Evolutionary conservation across 2,329 filamentous ascomycete genomes (phyloP), one percentile per base, ranked within the genome.

Genomic region (Colletotrichum costaricense): DNA sequence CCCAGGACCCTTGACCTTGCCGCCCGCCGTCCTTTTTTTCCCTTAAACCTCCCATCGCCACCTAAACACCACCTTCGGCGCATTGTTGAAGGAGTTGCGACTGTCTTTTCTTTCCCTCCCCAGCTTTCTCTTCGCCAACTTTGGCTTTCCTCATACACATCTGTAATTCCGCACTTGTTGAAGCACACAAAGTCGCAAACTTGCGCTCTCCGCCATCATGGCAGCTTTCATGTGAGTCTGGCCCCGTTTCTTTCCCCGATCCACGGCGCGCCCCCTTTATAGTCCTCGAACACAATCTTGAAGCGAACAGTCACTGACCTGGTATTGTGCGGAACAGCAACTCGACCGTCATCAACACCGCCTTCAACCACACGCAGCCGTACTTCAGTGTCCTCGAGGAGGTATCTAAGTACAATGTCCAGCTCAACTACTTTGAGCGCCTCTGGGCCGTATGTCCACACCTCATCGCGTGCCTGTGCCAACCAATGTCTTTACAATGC

Each of bases 351-450:
- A 81, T 86, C 69, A 76, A 80, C 60, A 81, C 81, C 73, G 82
- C 82, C 75, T 82, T 88, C 68, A 87, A 86, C 82, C 83, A 86
- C 76, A 84, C 86, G 57, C 82, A 85, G 74, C 85, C 86, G 77
- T 91, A 90, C 80, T 83, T 89, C 54, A 85, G 83, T 77, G 89
- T 92, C 75, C 88, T 91, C 79, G 89, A 92, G 76, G 89, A 92
- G 81, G 87, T 93, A 26, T 86, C 89, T 80, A 91, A 91, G 81
- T 89, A 91, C 88, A 97, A 98, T 89, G 90, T 97, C 71, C 91
- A 95, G 77, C 91, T 99, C 80, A 98, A 95, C 84, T 88, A 94
- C 76, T 86, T 92, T 80, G 97, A 99, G 88, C 92, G 93, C 81
- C 88, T 98, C 77, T 99, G 97, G 97, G 93, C 94, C 63, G 91